phyloP scores from a whole-genome alignment of 768 basidiomycete species.

The Boletus subcaerulescens region DNA sequence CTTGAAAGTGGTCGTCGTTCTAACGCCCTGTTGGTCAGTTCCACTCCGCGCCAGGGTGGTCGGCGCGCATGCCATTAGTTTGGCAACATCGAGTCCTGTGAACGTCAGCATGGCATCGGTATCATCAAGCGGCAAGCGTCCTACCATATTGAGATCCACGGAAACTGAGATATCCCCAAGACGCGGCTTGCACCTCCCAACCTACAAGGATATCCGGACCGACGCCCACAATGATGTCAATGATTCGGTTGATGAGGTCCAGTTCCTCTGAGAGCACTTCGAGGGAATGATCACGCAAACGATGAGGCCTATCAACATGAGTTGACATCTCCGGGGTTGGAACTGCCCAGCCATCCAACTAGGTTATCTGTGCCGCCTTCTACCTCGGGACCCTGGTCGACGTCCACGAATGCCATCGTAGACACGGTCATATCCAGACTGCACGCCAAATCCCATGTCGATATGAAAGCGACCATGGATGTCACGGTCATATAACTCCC shows the following conservation, averaged over 20 bases:
- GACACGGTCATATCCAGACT: background rate
- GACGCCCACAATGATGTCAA: slow-evolving; percentile 69
- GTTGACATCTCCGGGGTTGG: too few species aligned
- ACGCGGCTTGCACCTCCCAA: slow-evolving; percentile 85
- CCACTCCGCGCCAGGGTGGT: slow-evolving; percentile 31
- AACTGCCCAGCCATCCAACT: too few species aligned
- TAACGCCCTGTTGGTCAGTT: slow-evolving; percentile 67
- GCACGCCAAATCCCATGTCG: background rate
- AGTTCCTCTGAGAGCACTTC: slow-evolving; percentile 67
- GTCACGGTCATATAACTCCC: background rate
- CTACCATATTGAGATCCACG: slow-evolving; percentile 61
- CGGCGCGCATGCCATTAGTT: slow-evolving; percentile 75
- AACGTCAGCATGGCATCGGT: background rate
- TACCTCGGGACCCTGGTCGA: background rate
- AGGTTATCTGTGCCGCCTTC: background rate
- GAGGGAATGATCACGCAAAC: slow-evolving; percentile 44
- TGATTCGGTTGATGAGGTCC: slow-evolving; percentile 72
- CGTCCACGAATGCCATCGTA: background rate
- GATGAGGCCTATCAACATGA: too few species aligned
- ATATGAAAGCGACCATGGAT: background rate
- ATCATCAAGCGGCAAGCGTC: background rate
- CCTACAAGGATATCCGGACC: slow-evolving; percentile 93
- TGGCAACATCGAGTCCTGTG: slow-evolving; percentile 67
- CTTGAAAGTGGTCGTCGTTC: slow-evolving; percentile 78
- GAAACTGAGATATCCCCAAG: slow-evolving; percentile 87